Percentiles rank a stretch among this genome's conserved stretches.
phyloP scores from a whole-genome alignment of 805 yeast species.

The Candida morakotiae region DNA sequence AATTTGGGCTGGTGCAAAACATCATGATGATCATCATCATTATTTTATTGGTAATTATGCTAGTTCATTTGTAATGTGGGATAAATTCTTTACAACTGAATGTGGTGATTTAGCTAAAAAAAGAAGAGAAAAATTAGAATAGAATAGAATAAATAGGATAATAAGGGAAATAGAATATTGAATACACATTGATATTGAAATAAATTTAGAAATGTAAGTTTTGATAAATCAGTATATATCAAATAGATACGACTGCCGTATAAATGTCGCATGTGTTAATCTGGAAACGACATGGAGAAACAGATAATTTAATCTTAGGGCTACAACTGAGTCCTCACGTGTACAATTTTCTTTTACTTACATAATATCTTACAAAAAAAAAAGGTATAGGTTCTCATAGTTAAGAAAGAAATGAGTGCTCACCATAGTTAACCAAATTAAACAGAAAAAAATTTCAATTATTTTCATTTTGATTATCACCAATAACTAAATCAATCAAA shows the following conservation, averaged over 20 bases:
- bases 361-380: slow-evolving; percentile 1
- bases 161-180: too few relatives aligned
- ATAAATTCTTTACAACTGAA: slow-evolving; percentile 80
- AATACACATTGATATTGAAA: too few relatives aligned
- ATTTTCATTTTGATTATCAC: slow-evolving; percentile 2
- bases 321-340: neutral
- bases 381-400: neutral
- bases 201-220: too few relatives aligned
- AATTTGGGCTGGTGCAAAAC: slow-evolving; percentile 98
- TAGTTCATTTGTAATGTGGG: slow-evolving; percentile 96
- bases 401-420: neutral
- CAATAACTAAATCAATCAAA: slow-evolving; percentile 5
- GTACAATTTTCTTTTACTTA: neutral
- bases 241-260: too few relatives aligned
- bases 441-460: neutral
- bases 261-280: too few relatives aligned
- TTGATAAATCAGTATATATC: too few relatives aligned
- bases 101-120: slow-evolving; percentile 79
- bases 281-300: too few relatives aligned
- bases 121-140: slow-evolving; percentile 66
- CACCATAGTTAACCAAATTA: neutral
- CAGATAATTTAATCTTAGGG: too few relatives aligned
- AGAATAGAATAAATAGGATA: too few relatives aligned
- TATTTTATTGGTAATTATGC: slow-evolving; percentile 95
- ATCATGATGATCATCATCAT: slow-evolving; percentile 96